phyloP scores from a whole-genome alignment of 2,329 filamentous ascomycete species.

The Waltergamsia citrina region DNA sequence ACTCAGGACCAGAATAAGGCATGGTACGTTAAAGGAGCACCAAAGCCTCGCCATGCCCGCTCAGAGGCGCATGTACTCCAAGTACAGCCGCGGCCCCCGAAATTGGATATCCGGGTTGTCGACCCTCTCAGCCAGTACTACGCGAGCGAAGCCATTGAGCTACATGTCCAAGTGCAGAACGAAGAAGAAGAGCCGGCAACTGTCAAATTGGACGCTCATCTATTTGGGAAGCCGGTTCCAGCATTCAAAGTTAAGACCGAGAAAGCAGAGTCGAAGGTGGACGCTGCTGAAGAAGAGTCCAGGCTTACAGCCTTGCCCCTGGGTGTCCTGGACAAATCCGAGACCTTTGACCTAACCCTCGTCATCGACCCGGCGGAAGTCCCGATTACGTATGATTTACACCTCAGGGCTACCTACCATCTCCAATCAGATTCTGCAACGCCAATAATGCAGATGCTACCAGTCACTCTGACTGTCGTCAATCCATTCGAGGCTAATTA shows the following conservation, averaged over 20 bases:
- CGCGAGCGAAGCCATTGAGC: conserved; percentile 64
- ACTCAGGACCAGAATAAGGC: conserved; percentile 29
- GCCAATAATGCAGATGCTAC: conserved; percentile 64
- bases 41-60: conserved; percentile 36
- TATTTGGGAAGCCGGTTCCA: conserved; percentile 51
- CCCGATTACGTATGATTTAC: conserved; percentile 54
- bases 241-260: conserved; percentile 30
- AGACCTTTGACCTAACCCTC: conserved; percentile 34
- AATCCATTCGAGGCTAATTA: conserved; percentile 89
- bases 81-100: conserved; percentile 82
- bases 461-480: conserved; percentile 62
- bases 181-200: conserved; percentile 72
- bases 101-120: conserved; percentile 66
- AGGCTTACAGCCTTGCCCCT: conserved; percentile 31
- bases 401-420: conserved; percentile 67
- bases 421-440: conserved; percentile 73
- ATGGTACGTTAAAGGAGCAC: conserved; percentile 38
- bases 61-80: conserved; percentile 48
- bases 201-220: conserved; percentile 58
- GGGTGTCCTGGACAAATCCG: conserved; percentile 36
- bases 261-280: conserved; percentile 19
- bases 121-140: conserved; percentile 67
- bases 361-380: conserved; percentile 37
- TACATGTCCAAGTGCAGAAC: conserved; percentile 67
- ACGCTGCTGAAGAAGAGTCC: conserved; percentile 28